Conservation (phyloP, 345 rosid species). For the Acer saccharum region DNA sequence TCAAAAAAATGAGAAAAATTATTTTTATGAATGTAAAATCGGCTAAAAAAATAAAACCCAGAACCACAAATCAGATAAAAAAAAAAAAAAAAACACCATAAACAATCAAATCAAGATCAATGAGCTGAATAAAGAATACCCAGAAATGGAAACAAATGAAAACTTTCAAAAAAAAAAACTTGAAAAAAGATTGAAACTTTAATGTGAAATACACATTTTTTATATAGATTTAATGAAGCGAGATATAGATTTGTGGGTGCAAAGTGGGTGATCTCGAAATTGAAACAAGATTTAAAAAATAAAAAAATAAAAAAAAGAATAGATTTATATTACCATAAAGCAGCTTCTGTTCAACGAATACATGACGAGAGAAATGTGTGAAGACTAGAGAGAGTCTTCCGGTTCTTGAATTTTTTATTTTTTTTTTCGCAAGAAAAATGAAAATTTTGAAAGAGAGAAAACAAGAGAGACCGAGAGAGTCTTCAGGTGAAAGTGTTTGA, state of each 20-base stretch:
- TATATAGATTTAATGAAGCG: background rate
- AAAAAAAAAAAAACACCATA: background rate
- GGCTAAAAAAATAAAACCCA: no score
- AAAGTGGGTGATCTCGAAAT: constrained; percentile 6
- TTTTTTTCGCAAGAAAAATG: background rate
- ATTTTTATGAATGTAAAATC: no score
- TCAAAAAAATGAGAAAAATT: no score
- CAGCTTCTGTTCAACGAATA: constrained; percentile 47
- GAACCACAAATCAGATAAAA: background rate
- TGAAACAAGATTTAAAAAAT: background rate
- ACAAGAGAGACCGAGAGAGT: background rate
- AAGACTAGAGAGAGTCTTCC: constrained; percentile 16
- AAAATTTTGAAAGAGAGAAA: background rate
- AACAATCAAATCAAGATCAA: background rate
- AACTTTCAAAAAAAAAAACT: background rate
- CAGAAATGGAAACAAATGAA: background rate
- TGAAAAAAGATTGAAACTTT: background rate
- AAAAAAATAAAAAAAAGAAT: background rate
- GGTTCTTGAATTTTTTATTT: background rate
- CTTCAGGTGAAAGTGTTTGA: background rate
- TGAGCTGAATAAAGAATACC: background rate
- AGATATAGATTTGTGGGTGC: background rate
- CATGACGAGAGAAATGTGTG: constrained; percentile 42
- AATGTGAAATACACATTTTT: background rate
- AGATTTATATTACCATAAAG: constrained; percentile 48